Percentiles rank a stretch among this genome's conserved stretches.
phyloP scores from a whole-genome alignment of 805 yeast species.

The Schizosaccharomyces octosporus region DNA sequence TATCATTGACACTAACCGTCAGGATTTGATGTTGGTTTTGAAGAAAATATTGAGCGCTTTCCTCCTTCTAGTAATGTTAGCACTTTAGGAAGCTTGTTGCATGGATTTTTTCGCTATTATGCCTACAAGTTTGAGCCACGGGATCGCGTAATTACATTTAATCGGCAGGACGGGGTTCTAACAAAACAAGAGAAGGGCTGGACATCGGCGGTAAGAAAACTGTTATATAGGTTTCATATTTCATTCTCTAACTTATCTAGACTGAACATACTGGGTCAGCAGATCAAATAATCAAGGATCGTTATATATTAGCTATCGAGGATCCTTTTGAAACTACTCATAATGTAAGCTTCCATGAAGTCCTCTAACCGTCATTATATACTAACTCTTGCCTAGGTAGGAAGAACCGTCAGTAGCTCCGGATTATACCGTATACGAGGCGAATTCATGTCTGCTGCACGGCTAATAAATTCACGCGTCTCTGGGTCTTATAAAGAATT shows the following conservation, averaged over 20 bases:
- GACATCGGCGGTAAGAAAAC: neutral
- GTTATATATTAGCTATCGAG: slow-evolving; percentile 1
- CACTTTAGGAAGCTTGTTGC: neutral
- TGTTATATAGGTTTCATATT: neutral
- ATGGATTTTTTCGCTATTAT: neutral
- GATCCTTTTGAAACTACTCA: slow-evolving; percentile 3
- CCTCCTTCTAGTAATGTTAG: neutral
- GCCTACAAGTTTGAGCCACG: neutral
- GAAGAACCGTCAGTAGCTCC: neutral
- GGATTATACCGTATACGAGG: neutral
- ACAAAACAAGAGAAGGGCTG: slow-evolving; percentile 1
- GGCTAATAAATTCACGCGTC: neutral
- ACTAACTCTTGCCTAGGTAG: neutral
- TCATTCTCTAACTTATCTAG: neutral
- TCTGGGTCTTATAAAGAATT: neutral
- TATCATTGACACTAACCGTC: neutral
- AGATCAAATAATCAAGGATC: neutral
- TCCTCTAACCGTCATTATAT: neutral
- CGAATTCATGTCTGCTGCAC: neutral
- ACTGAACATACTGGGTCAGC: slow-evolving; percentile 1
- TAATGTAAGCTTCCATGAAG: neutral
- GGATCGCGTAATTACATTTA: neutral
- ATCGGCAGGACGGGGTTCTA: neutral
- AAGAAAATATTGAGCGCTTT: neutral
- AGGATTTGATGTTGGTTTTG: slow-evolving; percentile 2